Evolutionary conservation across 2,329 filamentous ascomycete species (phyloP), one percentile per base, ranked within the genome.

Genomic region (Ophiosphaerella narmari): DNA sequence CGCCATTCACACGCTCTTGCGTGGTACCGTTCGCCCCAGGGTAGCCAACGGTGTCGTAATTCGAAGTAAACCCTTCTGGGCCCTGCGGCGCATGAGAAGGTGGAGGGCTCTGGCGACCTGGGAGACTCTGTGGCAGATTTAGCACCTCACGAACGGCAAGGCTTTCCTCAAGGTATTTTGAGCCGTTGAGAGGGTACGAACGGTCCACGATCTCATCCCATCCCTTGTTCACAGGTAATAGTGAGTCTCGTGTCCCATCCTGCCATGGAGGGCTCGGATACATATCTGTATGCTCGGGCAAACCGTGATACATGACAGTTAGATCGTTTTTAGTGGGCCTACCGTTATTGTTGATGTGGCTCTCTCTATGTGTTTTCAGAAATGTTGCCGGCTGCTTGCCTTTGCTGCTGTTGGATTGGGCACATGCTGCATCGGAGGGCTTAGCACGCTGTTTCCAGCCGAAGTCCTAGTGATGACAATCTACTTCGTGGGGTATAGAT

Each of bases 1-100:
- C n/a, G 14, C 26, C 43, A 23, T 36, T 32, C 8, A 41, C 39
- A 21, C 52, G 44, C 2, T 54, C 43, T 32, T 21, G 33, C 12
- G 63, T 40, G 6, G 29, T 23, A 13, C 50, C 32, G 18, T 39
- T 50, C n/a, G 46, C 34, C 12, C n/a, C 29, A 13, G 9, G 23
- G 36, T 12, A 21, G 18, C 11, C 26, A 29, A 8, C 26, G 14
- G 7, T 9, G 8, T 41, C 13, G 31, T 41, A 13, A 24, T 41
- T 16, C 12, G 35, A 33, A 23, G 14, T 33, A 1, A 34, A 21
- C 12, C 24, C 34, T 29, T 16, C 43, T n/a, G 34, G 14, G 26
- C 18, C 26, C 7, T 41, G 26, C 26, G 26, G 26, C 11, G 26
- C 11, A 29, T 29, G 26, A 4, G 46, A 29, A 33, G 47, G 39